Conservation (phyloP, 2,329 filamentous ascomycete species). For the Alternaria alternata region DNA sequence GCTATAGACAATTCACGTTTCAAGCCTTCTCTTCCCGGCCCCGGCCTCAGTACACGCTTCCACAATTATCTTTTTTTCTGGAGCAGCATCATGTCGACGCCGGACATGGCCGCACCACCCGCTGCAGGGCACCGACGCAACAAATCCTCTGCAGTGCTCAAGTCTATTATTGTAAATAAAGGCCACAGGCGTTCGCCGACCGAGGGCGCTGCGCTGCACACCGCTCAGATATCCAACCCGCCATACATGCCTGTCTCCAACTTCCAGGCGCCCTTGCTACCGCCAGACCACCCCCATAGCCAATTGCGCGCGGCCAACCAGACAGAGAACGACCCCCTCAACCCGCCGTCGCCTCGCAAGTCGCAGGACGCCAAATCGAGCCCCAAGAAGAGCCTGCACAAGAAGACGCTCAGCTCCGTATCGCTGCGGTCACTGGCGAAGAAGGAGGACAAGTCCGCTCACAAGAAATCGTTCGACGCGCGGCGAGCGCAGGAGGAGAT, state of each 20-base stretch:
- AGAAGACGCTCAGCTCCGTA: constrained; percentile 63
- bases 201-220: constrained; percentile 44
- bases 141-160: constrained; percentile 56
- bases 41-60: constrained; percentile 15
- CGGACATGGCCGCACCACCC: constrained; percentile 27
- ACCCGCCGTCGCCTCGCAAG: constrained; percentile 48
- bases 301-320: constrained; percentile 37
- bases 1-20: constrained; percentile 34
- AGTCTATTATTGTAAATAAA: constrained; percentile 59
- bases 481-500: constrained; percentile 38
- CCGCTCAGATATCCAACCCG: constrained; percentile 14
- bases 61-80: constrained; percentile 12
- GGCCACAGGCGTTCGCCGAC: constrained; percentile 59
- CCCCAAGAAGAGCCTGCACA: constrained; percentile 54
- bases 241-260: constrained; percentile 39
- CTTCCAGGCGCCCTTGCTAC: constrained; percentile 54
- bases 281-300: constrained; percentile 59
- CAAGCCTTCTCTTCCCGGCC: constrained; percentile 22
- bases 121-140: constrained; percentile 48
- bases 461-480: constrained; percentile 43
- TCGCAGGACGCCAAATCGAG: constrained; percentile 49
- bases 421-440: constrained; percentile 62
- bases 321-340: constrained; percentile 49
- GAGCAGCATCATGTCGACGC: constrained; percentile 34
- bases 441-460: constrained; percentile 49